Evolutionary conservation across 306 rosid genomes (phyloP).

Genomic region (Quercus bicolor): DNA sequence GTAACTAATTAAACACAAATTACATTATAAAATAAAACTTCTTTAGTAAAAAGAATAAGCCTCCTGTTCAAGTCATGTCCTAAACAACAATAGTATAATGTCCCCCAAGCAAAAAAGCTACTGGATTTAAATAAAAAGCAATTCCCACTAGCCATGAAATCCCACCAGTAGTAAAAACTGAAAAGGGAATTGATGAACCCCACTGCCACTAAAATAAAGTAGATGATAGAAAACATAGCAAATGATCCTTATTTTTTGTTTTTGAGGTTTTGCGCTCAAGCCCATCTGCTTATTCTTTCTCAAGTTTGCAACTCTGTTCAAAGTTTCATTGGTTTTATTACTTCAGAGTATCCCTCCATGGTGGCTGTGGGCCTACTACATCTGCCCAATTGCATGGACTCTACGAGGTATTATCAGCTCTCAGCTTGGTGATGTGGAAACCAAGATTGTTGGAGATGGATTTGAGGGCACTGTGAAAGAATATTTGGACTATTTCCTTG

Average conservation of each 20-base stretch:
- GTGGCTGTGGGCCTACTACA: conserved; percentile 96
- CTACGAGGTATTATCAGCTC: conserved; percentile 75
- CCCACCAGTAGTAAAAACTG: background rate
- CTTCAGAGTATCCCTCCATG: conserved; percentile 70
- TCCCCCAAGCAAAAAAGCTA: too few relatives aligned
- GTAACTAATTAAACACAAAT: too few relatives aligned
- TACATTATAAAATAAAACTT: too few relatives aligned
- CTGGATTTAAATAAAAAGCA: background rate
- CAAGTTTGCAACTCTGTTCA: background rate
- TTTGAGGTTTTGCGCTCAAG: background rate
- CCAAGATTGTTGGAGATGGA: conserved; percentile 54
- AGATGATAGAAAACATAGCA: background rate
- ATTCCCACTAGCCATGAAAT: background rate
- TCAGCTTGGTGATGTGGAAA: conserved; percentile 85
- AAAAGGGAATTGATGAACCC: too few relatives aligned
- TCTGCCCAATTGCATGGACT: conserved; percentile 90
- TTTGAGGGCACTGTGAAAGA: conserved; percentile 71
- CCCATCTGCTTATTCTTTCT: too few relatives aligned
- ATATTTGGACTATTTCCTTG: conserved; percentile 50
- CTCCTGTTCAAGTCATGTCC: too few relatives aligned
- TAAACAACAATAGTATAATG: too few relatives aligned
- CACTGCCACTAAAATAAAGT: background rate
- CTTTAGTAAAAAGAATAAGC: too few relatives aligned
- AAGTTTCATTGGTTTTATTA: background rate
- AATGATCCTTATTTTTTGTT: background rate